Evolutionary conservation across 2,329 filamentous ascomycete species (phyloP).

Genomic region (Aspergillus calidoustus): DNA sequence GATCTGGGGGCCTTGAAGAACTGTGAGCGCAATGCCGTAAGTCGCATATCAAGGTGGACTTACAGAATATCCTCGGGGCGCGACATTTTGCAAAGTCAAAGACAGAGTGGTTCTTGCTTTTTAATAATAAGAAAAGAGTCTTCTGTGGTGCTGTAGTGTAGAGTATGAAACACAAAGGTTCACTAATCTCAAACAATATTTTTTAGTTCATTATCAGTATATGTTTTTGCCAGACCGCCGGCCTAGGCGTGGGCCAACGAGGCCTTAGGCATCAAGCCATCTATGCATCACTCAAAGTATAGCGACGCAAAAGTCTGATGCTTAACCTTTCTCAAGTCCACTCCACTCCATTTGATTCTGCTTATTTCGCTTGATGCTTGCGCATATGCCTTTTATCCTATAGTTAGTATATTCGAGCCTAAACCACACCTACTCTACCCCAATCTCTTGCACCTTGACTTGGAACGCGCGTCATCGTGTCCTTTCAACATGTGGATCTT

Average conservation of each 20-base stretch:
- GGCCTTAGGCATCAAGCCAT: constrained; percentile 23
- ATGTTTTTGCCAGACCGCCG: constrained; percentile 8
- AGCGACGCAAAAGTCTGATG: background rate
- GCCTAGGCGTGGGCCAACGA: constrained; percentile 1
- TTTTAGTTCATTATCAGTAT: background rate
- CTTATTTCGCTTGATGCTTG: background rate
- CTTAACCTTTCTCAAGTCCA: background rate
- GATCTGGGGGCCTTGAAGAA: constrained; percentile 76
- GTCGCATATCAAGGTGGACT: constrained; percentile 31
- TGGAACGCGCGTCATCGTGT: background rate
- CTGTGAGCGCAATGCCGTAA: constrained; percentile 19
- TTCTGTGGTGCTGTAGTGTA: background rate
- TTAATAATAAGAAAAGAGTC: background rate
- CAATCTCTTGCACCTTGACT: background rate
- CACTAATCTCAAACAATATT: background rate
- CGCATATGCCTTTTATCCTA: background rate
- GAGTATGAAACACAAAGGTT: background rate
- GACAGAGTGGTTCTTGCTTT: background rate
- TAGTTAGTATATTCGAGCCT: background rate
- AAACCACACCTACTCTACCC: background rate
- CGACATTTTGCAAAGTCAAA: constrained; percentile 68
- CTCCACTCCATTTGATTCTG: background rate
- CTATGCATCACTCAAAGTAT: constrained; percentile 3
- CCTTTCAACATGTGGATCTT: constrained; percentile 83
- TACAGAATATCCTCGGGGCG: constrained; percentile 95